Conservation (phyloP, 176 grass and related monocot species). For the Oryza brachyantha region DNA sequence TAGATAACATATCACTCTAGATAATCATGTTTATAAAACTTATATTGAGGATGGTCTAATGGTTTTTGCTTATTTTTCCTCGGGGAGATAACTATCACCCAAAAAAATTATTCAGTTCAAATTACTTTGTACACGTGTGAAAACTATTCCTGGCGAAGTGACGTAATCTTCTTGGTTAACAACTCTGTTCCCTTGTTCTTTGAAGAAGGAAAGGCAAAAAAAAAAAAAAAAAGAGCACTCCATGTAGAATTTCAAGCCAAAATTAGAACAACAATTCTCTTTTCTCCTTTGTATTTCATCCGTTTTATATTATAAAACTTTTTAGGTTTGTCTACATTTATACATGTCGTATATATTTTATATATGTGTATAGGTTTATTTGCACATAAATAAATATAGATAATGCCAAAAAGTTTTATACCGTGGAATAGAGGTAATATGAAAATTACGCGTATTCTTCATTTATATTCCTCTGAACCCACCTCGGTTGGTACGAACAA, state of each 20-base stretch:
- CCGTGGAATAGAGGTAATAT: too few species aligned
- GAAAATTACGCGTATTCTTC: not conserved
- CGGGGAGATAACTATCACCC: not conserved
- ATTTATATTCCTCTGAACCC: not conserved
- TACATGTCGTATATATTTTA: too few species aligned
- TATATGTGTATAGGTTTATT: too few species aligned
- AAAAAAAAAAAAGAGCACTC: not conserved
- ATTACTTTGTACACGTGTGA: not conserved
- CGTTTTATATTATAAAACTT: too few species aligned
- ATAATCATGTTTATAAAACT: too few species aligned
- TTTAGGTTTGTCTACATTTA: too few species aligned
- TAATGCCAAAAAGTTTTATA: too few species aligned
- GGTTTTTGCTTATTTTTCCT: constrained; percentile 4
- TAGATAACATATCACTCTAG: too few species aligned
- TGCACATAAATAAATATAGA: too few species aligned
- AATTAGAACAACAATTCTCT: not conserved
- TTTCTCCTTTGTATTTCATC: too few species aligned
- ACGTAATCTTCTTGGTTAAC: not conserved
- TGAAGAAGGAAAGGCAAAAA: not conserved
- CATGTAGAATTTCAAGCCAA: not conserved
- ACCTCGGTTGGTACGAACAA: not conserved
- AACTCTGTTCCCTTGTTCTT: not conserved
- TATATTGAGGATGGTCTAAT: too few species aligned
- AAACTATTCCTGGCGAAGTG: not conserved
- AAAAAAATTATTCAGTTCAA: not conserved